phyloP scores from a whole-genome alignment of 441 rosid genomes.

The Gossypium schwendimanii region DNA sequence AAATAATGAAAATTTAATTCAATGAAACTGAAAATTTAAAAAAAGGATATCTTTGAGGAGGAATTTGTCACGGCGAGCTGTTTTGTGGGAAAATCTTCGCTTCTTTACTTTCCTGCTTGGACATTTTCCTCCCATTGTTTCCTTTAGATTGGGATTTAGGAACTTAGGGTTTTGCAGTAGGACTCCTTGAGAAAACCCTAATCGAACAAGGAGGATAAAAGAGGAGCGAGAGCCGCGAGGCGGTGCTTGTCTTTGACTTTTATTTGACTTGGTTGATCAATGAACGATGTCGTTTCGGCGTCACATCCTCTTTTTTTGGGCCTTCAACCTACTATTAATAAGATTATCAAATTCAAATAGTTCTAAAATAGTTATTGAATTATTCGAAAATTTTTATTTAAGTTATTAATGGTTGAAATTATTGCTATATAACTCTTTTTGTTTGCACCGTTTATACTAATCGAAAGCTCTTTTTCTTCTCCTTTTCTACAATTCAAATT shows the following conservation, averaged over 20 bases:
- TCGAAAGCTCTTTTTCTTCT: too few species aligned
- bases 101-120: slow-evolving; percentile 92
- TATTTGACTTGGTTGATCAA: not conserved
- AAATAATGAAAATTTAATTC: not conserved
- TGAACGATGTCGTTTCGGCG: not conserved
- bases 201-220: slow-evolving; percentile 1
- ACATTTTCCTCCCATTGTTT: slow-evolving; percentile 57
- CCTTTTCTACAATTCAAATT: too few species aligned
- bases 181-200: slow-evolving; percentile 16
- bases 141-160: not conserved
- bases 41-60: slow-evolving; percentile 75
- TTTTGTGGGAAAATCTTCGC: slow-evolving; percentile 84
- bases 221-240: not conserved
- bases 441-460: accelerated
- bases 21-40: not conserved
- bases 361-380: too few species aligned
- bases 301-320: not conserved
- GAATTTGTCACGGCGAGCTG: slow-evolving; percentile 79
- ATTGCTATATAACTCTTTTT: too few species aligned
- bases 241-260: not conserved
- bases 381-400: too few species aligned
- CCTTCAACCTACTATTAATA: not conserved
- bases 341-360: too few species aligned
- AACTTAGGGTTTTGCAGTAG: slow-evolving; percentile 4
- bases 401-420: too few species aligned